Percentiles rank a stretch among this genome's conserved stretches.
These are phyloP conservation scores for Trifolium repens DNA, from an alignment of 306 rosid genomes.

Conservation along the genomic window DNA sequence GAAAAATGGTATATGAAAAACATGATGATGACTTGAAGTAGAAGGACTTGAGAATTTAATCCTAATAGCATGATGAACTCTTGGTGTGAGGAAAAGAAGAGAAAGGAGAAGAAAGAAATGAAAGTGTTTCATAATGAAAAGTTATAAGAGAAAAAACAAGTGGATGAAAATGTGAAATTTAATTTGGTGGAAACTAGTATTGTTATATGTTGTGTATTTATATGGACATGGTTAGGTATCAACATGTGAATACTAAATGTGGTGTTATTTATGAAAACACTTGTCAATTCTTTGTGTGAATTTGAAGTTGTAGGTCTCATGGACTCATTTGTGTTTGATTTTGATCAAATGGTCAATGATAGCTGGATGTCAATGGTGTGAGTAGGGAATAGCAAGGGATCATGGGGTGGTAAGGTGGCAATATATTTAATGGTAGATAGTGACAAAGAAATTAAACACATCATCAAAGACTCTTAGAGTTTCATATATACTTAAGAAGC, in stretches of 20 bases:
- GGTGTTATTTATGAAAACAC: slow-evolving; percentile 46
- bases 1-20: slow-evolving; percentile 44
- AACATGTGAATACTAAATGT: slow-evolving; percentile 45
- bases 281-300: slow-evolving; percentile 21
- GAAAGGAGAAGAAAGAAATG: slow-evolving; percentile 41
- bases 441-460: slow-evolving; percentile 34
- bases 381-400: slow-evolving; percentile 41
- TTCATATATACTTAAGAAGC: neutral
- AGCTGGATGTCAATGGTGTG: neutral
- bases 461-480: neutral
- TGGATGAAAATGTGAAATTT: slow-evolving; percentile 36
- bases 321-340: slow-evolving; percentile 42
- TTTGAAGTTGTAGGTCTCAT: slow-evolving; percentile 29
- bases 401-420: slow-evolving; percentile 59
- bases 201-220: slow-evolving; percentile 44
- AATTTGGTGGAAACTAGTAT: slow-evolving; percentile 31
- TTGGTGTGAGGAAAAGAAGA: slow-evolving; percentile 57
- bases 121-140: slow-evolving; percentile 57
- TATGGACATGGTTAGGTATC: slow-evolving; percentile 43
- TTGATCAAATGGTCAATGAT: slow-evolving; percentile 44
- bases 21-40: slow-evolving; percentile 45
- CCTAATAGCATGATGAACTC: slow-evolving; percentile 42
- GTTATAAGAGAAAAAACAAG: neutral
- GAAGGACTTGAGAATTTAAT: slow-evolving; percentile 54
- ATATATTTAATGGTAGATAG: slow-evolving; percentile 44